A percentile compares a stretch with the other conserved stretches of the same genome.
Conservation (phyloP, 106 monocot species). For the Narthecium ossifragum region DNA sequence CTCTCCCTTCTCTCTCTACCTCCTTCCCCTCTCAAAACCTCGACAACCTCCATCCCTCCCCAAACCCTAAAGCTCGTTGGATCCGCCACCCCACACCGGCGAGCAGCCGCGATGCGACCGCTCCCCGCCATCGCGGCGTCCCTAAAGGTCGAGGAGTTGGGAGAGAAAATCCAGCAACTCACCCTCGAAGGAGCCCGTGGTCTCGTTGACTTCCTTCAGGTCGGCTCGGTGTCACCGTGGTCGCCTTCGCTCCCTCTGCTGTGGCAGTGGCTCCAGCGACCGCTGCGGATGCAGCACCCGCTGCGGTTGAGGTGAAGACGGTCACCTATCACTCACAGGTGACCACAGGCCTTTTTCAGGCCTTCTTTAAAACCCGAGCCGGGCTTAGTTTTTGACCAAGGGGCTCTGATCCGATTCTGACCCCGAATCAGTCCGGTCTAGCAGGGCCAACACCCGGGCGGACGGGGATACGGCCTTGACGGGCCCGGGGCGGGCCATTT, state of each 20-base stretch:
- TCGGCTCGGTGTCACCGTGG: conserved; percentile 51
- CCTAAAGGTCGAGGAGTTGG: conserved; percentile 46
- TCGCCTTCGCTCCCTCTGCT: conserved; percentile 42
- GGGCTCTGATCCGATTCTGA: too few species aligned
- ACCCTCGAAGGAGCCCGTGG: conserved; percentile 55
- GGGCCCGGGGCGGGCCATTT: too few species aligned
- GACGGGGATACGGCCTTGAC: too few species aligned
- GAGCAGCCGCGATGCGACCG: conserved; percentile 1
- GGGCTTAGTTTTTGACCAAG: too few species aligned
- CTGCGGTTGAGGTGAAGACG: conserved; percentile 75
- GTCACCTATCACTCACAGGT: too few species aligned
- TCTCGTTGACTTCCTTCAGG: conserved; percentile 56
- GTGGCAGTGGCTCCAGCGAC: conserved; percentile 29
- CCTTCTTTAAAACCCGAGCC: too few species aligned
- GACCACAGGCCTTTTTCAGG: too few species aligned
- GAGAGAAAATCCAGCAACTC: conserved; percentile 26
- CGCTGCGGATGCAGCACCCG: conserved; percentile 28
- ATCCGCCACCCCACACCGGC: not conserved
- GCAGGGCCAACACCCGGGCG: too few species aligned
- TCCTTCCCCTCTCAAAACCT: not conserved
- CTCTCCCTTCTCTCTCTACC: not conserved
- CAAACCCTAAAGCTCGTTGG: not conserved
- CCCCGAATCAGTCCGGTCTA: too few species aligned
- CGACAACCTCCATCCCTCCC: not conserved
- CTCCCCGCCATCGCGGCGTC: conserved; percentile 12